Base-by-base conservation (phyloP, 805 yeast species). In the Sugiyamaella qingdaonensis region DNA sequence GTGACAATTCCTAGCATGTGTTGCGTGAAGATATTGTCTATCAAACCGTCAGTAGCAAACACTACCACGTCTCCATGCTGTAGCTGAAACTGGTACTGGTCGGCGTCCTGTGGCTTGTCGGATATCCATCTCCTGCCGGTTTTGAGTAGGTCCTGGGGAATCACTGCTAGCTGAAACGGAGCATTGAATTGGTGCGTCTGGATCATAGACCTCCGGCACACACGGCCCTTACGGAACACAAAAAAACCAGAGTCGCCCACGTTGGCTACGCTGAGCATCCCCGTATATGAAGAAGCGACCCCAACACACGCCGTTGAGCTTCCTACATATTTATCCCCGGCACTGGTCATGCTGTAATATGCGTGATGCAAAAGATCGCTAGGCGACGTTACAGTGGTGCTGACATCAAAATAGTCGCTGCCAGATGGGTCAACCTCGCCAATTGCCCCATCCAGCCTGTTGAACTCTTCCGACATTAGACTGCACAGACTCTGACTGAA, bases 191-290 rank as follows among this genome's bases (percentile, higher is more conserved):
- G 87, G 62, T 88, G 92, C 1, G 89, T 82, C 73, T 90, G 97
- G 58, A 86, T 84, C 56, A 74, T 75, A 0, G 96, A 86, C 61
- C 85, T 84, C 37, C 78, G 69, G 1, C 86, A 75, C 46, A 90
- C 73, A 61, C 78, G 73, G 52, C 75, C 75, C 54, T 81, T 73
- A 58, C 99, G 76, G 65, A 90, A 86, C 2, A 91, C 80, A 14
- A 95, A 91, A 67, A 88, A 88, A 85, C 97, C 94, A 4, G 97
- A 90, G 68, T 92, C 99, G 10, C 99, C 99, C 51, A 92, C 70
- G 63, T 94, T 92, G 8, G 92, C 85, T 0, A 88, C 84, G 42
- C 73, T 70, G 35, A 92, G 66, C 9, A 58, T 58, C 31, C 84
- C 84, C 10, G 77, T 70, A 8, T 74, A 73, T 0, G 82, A 73